Conservation (phyloP, 2,329 filamentous ascomycete genomes). For the Rhynchosporium agropyri region DNA sequence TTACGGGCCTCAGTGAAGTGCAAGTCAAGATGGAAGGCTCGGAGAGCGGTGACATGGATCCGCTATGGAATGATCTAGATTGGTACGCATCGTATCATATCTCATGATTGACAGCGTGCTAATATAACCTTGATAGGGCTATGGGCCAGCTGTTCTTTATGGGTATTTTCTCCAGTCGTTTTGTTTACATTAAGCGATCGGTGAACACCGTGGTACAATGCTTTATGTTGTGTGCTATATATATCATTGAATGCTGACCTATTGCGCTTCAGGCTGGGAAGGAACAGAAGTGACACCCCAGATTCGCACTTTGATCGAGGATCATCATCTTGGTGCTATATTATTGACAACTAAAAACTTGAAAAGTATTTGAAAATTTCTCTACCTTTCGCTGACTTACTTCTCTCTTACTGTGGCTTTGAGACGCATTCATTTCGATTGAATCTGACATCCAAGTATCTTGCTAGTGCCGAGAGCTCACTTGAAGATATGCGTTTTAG, state of each 20-base stretch:
- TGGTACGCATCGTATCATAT: constrained; percentile 33
- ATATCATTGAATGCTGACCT: constrained; percentile 13
- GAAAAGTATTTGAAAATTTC: constrained; percentile 60
- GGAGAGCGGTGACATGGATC: constrained; percentile 43
- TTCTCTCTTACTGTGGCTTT: not conserved
- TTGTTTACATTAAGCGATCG: not conserved
- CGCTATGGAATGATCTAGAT: constrained; percentile 40
- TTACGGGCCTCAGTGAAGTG: constrained; percentile 23
- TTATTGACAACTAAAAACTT: constrained; percentile 82
- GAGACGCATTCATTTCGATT: too few species aligned
- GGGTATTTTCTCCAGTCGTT: constrained; percentile 40
- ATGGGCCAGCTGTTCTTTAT: constrained; percentile 80
- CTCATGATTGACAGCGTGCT: constrained; percentile 20
- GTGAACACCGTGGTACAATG: not conserved
- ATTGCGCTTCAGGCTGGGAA: constrained; percentile 64
- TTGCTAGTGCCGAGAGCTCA: not conserved
- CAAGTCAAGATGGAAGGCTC: constrained; percentile 55
- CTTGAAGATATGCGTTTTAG: not conserved
- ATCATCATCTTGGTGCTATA: constrained; percentile 87
- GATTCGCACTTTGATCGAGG: constrained; percentile 77
- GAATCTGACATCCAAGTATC: not conserved
- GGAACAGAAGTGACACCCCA: constrained; percentile 82
- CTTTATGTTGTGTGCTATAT: not conserved
- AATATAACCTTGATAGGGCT: constrained; percentile 50
- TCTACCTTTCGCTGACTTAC: constrained; percentile 1